Base-by-base conservation (phyloP, 164 flowering plant species). In the Buxus sempervirens region DNA sequence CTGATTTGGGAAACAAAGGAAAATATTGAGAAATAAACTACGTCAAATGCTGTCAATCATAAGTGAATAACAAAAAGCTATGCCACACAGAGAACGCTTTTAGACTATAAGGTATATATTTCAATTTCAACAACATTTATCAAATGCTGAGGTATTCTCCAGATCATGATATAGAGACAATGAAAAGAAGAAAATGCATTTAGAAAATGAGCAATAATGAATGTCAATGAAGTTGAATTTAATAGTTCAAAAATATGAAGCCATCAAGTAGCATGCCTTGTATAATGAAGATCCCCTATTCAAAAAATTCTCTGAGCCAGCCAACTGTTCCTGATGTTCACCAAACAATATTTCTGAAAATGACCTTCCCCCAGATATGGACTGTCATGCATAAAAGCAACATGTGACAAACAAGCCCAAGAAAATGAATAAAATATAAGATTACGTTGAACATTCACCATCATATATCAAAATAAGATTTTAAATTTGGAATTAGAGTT, bases 341-440 rank as follows among this genome's bases (percentile, higher is more conserved):
- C 97, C 97, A 80, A 91, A 82, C 74, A 95, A 74, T 66, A 95
- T 87, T 79, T 92, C 97, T 58, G 96, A 97, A 73, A 90, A 83
- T 64, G 99, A 95, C 28, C 75, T 79, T 54, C 99, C 97, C 70
- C 97, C 99, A 63, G 99, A 86, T 64, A 95, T 89, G 70, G 99
- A 90, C 99, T 95, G 85, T 51, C 23, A 72, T 26, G 64, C 70
- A 79, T 70, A 56, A 63, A 49, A 64, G 55, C 23, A 55, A 21
- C 6, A 20, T 21, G 24, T 49, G 27, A 58, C 23, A 49, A 42
- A 51, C 22, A 55, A n/a, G 48, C 58, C 12, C 18, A 45, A 45
- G 16, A 10, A 45, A 6, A 10, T 1, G 1, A 15, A 45, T 15
- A 45, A 45, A 10, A 6, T 45, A 45, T 4, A 45, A 10, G 51